phyloP scores from a whole-genome alignment of 2,329 filamentous ascomycete genomes.

The Orbilia quercus region DNA sequence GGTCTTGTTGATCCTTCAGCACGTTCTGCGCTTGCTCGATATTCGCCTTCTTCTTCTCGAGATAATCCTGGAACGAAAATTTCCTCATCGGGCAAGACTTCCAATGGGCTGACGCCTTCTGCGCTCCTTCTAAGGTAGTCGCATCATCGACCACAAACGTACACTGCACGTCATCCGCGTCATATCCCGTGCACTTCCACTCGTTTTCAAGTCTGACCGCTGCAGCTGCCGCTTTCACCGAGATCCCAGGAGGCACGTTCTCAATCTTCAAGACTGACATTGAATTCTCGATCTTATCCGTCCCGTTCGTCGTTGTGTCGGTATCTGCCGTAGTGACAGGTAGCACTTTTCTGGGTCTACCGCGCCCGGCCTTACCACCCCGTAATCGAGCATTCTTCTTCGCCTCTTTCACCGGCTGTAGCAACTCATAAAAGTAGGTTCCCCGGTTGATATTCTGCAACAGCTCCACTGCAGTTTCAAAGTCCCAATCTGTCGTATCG shows the following conservation, averaged over 20 bases:
- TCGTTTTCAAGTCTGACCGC: background rate
- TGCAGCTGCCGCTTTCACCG: conserved; percentile 18
- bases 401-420: conserved; percentile 51
- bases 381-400: conserved; percentile 34
- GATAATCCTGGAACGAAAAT: conserved; percentile 33
- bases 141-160: conserved; percentile 36
- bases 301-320: background rate
- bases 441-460: conserved; percentile 51
- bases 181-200: conserved; percentile 43
- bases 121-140: conserved; percentile 39
- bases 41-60: conserved; percentile 49
- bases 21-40: conserved; percentile 46
- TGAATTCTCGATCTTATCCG: conserved; percentile 34
- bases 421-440: conserved; percentile 43
- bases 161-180: conserved; percentile 30
- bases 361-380: conserved; percentile 20
- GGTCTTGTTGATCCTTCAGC: conserved; percentile 43
- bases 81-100: conserved; percentile 41
- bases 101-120: conserved; percentile 49
- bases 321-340: background rate
- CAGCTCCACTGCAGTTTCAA: conserved; percentile 45
- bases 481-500: conserved; percentile 52
- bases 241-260: conserved; percentile 18
- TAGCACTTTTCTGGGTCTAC: conserved; percentile 30
- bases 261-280: conserved; percentile 43